These are phyloP conservation scores for Xylariaceae sp. DNA, from an alignment of 2,329 filamentous ascomycete genomes.

Conservation along the genomic window DNA sequence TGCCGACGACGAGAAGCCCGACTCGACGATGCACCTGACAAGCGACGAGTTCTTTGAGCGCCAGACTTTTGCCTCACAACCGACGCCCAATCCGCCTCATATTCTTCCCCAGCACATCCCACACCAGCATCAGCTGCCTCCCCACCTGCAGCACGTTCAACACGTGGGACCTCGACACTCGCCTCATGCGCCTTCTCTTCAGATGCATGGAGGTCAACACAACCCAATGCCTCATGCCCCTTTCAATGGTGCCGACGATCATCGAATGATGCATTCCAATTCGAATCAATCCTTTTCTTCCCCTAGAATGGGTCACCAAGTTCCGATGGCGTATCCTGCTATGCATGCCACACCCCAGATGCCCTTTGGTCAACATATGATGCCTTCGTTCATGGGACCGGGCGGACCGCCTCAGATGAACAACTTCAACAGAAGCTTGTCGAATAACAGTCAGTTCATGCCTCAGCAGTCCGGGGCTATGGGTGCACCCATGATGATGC, in stretches of 20 bases:
- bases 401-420: conserved; percentile 63
- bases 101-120: conserved; percentile 62
- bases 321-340: conserved; percentile 63
- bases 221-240: conserved; percentile 58
- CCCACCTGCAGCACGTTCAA: conserved; percentile 72
- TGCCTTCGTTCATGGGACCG: conserved; percentile 64
- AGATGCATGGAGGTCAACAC: conserved; percentile 70
- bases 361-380: conserved; percentile 66
- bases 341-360: conserved; percentile 66
- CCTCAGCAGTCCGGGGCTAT: conserved; percentile 65
- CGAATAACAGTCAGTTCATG: conserved; percentile 67
- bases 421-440: conserved; percentile 63
- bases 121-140: conserved; percentile 78
- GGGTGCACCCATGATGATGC: conserved; percentile 78
- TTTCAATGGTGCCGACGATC: conserved; percentile 72
- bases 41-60: conserved; percentile 78
- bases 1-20: conserved; percentile 63
- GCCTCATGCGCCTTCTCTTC: conserved; percentile 71
- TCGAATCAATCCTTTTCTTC: conserved; percentile 82
- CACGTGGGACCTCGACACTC: conserved; percentile 63
- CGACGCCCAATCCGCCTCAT: conserved; percentile 64
- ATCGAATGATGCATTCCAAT: conserved; percentile 82
- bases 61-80: conserved; percentile 53
- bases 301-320: conserved; percentile 67
- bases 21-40: conserved; percentile 59